Conservation (phyloP, 306 rosid species). For the Cajanus cajan region DNA sequence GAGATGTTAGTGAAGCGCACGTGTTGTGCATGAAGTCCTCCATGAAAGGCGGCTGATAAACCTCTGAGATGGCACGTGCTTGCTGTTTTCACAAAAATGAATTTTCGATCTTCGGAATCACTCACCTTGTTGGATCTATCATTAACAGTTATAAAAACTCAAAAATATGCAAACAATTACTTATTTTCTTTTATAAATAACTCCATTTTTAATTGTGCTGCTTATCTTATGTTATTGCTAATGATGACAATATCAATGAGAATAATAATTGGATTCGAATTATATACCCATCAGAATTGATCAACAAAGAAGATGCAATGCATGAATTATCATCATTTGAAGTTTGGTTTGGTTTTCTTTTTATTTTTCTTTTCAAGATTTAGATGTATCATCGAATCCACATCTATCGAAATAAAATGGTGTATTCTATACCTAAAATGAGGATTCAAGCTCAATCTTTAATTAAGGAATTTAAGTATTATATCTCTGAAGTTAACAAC, state of each 20-base stretch:
- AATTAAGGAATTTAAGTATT: too few species aligned
- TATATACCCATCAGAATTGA: neutral
- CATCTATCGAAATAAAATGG: too few species aligned
- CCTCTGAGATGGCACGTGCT: conserved; percentile 16
- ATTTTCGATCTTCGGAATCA: neutral
- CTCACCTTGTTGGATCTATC: neutral
- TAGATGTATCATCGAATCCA: too few species aligned
- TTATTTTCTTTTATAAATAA: neutral
- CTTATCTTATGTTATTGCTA: neutral
- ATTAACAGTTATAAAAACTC: neutral
- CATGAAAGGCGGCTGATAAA: neutral
- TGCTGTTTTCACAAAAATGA: neutral
- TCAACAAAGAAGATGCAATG: neutral
- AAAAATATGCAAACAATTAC: neutral
- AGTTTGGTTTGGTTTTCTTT: too few species aligned
- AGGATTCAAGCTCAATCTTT: too few species aligned
- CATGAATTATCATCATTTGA: neutral
- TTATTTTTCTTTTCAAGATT: too few species aligned
- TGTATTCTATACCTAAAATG: too few species aligned
- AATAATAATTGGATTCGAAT: neutral
- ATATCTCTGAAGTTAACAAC: too few species aligned
- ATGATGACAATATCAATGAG: neutral
- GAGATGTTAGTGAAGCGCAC: conserved; percentile 26
- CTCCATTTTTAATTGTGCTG: neutral
- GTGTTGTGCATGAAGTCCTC: conserved; percentile 20